Percentiles rank a stretch among this genome's conserved stretches.
Conservation (phyloP, 2,329 filamentous ascomycete species). For the Diaporthe sp. region DNA sequence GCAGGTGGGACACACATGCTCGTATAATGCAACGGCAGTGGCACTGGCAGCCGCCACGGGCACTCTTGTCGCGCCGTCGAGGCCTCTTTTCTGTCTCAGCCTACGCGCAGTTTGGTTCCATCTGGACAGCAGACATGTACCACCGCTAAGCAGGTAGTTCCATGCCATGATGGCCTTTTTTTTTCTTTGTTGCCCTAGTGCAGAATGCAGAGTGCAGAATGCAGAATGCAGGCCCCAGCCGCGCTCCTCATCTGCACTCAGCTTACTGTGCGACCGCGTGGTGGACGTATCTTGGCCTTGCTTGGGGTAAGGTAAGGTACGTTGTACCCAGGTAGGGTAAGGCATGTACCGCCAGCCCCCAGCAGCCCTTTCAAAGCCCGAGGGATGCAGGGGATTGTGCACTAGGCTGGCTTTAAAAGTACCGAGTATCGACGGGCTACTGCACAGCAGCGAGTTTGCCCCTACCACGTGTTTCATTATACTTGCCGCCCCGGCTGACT, state of each 20-base stretch:
- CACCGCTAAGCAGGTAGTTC: not conserved
- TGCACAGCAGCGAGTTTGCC: constrained; percentile 32
- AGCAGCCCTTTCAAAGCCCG: constrained; percentile 27
- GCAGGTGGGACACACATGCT: constrained; percentile 27
- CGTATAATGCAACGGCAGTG: constrained; percentile 26
- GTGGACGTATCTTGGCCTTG: not conserved
- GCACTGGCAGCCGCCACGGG: not conserved
- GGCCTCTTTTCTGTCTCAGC: constrained; percentile 13
- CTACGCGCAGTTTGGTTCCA: not conserved
- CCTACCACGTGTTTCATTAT: constrained; percentile 31
- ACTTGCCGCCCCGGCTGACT: constrained; percentile 24
- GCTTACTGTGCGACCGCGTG: not conserved
- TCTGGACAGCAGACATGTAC: not conserved
- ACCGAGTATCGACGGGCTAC: constrained; percentile 26
- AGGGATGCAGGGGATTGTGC: constrained; percentile 25
- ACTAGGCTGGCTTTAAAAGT: constrained; percentile 19
- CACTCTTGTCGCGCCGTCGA: not conserved
- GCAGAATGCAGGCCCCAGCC: not conserved
- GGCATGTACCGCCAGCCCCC: constrained; percentile 1
- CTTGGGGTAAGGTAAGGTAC: not conserved
- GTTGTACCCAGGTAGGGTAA: not conserved
- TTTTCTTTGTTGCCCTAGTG: constrained; percentile 15
- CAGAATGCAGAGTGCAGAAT: not conserved
- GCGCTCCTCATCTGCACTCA: constrained; percentile 7
- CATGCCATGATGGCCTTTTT: not conserved